Percentiles rank a stretch among this genome's conserved stretches.
Evolutionary conservation across 2,329 filamentous ascomycete genomes (phyloP).

Genomic region (Microdochium nivale): DNA sequence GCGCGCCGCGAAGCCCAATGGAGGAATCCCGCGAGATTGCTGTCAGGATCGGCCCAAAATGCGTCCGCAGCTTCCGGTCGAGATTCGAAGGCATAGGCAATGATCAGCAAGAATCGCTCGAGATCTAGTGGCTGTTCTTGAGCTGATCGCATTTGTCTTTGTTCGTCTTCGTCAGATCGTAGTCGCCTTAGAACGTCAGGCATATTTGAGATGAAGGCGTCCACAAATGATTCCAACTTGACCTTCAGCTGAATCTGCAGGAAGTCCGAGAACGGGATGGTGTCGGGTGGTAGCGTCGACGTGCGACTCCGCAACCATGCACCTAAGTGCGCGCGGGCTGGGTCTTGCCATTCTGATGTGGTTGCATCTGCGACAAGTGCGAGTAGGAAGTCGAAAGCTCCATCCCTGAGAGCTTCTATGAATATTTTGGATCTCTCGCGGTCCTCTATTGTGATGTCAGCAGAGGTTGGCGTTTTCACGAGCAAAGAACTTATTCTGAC

Average conservation of each 20-base stretch:
- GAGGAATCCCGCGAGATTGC: slow-evolving; percentile 88
- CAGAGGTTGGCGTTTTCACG: slow-evolving; percentile 6
- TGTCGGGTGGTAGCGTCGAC: slow-evolving; percentile 57
- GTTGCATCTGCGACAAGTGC: slow-evolving; percentile 76
- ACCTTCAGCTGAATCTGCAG: slow-evolving; percentile 69
- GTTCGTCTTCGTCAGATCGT: slow-evolving; percentile 83
- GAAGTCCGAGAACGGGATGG: slow-evolving; percentile 58
- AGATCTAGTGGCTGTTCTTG: slow-evolving; percentile 66
- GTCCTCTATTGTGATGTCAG: slow-evolving; percentile 46
- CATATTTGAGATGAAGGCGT: slow-evolving; percentile 91
- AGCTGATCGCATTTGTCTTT: slow-evolving; percentile 57
- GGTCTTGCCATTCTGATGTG: slow-evolving; percentile 77
- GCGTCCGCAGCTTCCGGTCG: slow-evolving; percentile 75
- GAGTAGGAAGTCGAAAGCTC: slow-evolving; percentile 86
- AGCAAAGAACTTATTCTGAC: slow-evolving; percentile 19
- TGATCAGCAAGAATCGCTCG: slow-evolving; percentile 85
- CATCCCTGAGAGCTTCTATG: slow-evolving; percentile 71
- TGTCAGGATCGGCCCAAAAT: slow-evolving; percentile 89
- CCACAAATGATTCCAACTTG: slow-evolving; percentile 78
- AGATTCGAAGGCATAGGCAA: slow-evolving; percentile 84
- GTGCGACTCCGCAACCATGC: slow-evolving; percentile 77
- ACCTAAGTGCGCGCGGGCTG: slow-evolving; percentile 73
- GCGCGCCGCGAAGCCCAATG: slow-evolving; percentile 95
- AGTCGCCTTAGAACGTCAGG: slow-evolving; percentile 83
- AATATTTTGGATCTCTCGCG: slow-evolving; percentile 66